These are phyloP conservation scores for Euphorbia pulcherrima DNA, from an alignment of 345 rosid species.

Conservation along the genomic window DNA sequence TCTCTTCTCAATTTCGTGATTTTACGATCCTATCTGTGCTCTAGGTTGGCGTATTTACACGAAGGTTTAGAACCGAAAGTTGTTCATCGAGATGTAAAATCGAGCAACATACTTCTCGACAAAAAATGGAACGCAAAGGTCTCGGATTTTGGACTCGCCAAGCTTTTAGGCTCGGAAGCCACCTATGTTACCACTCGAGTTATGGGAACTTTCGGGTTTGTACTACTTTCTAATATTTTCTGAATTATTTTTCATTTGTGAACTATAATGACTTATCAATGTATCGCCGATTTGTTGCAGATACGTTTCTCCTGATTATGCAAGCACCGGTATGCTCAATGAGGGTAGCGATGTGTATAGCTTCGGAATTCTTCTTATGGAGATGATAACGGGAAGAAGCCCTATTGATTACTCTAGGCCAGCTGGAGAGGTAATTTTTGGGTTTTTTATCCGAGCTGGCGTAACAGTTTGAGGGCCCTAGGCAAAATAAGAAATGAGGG, in stretches of 20 bases:
- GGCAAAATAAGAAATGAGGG: too few relatives aligned
- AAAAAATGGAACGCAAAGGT: constrained; percentile 79
- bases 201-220: constrained; percentile 94
- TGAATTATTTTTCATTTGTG: neutral
- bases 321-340: constrained; percentile 92
- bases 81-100: constrained; percentile 90
- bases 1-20: too few relatives aligned
- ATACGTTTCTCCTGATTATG: constrained; percentile 93
- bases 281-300: constrained; percentile 32
- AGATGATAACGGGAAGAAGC: constrained; percentile 86
- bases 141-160: constrained; percentile 92
- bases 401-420: constrained; percentile 85
- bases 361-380: constrained; percentile 91
- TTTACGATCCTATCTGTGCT: constrained; percentile 16
- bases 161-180: constrained; percentile 76
- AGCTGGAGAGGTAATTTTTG: constrained; percentile 66
- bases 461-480: too few relatives aligned
- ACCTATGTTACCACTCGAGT: constrained; percentile 93
- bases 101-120: constrained; percentile 84
- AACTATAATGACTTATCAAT: neutral
- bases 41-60: constrained; percentile 86
- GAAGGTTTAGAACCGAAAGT: constrained; percentile 97
- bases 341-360: constrained; percentile 95
- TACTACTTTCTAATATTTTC: constrained; percentile 23
- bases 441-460: too few relatives aligned